A percentile compares a stretch with the other conserved stretches of the same genome.
phyloP scores from a whole-genome alignment of 805 yeast species.

The Lachancea mirantina region DNA sequence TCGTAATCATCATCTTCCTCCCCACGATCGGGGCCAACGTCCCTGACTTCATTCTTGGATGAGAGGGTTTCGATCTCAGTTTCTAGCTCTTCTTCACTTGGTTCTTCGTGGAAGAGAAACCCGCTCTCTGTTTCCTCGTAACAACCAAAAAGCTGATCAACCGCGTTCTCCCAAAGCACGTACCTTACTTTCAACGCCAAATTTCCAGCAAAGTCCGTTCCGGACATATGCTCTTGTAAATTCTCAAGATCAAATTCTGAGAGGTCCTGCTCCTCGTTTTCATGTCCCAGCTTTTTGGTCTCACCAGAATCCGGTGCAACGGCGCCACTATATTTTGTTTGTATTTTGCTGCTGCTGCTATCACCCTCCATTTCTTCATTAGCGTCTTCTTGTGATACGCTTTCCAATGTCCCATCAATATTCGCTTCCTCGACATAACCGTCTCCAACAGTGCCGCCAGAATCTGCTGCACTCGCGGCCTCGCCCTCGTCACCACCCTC shows the following conservation, averaged over 20 bases:
- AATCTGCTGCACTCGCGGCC: neutral
- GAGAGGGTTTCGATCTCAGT: neutral
- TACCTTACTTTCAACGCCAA: constrained; percentile 60
- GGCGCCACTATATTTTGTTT: too few relatives aligned
- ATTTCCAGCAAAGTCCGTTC: constrained; percentile 43
- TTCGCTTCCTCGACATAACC: constrained; percentile 1
- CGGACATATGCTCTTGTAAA: constrained; percentile 37
- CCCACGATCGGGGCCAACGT: constrained; percentile 5
- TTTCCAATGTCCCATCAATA: constrained; percentile 3
- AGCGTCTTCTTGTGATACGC: constrained; percentile 1
- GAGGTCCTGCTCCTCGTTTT: constrained; percentile 31
- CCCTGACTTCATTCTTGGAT: neutral
- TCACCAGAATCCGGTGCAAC: too few relatives aligned
- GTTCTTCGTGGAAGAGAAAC: constrained; percentile 1
- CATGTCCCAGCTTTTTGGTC: too few relatives aligned
- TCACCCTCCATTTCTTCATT: constrained; percentile 3
- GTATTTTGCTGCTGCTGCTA: constrained; percentile 4
- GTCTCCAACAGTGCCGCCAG: constrained; percentile 2
- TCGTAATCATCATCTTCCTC: constrained; percentile 36
- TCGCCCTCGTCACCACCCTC: constrained; percentile 7
- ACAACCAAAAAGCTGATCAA: constrained; percentile 18
- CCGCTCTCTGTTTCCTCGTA: neutral
- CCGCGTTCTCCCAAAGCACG: constrained; percentile 60
- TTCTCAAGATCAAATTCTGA: constrained; percentile 36
- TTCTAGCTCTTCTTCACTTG: too few relatives aligned